These are phyloP conservation scores for Aspergillus melleus DNA, from an alignment of 2,329 filamentous ascomycete species.

Conservation along the genomic window DNA sequence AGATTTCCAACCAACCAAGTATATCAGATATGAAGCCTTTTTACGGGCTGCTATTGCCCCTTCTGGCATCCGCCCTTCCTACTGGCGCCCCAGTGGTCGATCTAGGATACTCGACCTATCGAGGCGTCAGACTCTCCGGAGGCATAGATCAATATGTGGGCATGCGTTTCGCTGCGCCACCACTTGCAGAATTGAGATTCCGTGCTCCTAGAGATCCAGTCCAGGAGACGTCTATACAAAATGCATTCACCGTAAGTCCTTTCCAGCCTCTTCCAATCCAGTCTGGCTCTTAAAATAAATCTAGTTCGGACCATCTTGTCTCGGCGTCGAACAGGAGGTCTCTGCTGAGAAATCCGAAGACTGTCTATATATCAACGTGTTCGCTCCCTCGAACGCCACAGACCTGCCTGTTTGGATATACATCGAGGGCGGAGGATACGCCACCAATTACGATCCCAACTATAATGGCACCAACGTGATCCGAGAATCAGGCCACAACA, in stretches of 20 bases:
- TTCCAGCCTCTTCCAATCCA: background rate
- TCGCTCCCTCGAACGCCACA: constrained; percentile 29
- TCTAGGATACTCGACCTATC: background rate
- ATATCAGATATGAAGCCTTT: background rate
- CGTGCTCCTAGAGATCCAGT: background rate
- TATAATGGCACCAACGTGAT: constrained; percentile 61
- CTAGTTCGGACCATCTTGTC: constrained; percentile 51
- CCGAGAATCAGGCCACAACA: constrained; percentile 54
- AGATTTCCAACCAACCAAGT: background rate
- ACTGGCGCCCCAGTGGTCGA: background rate
- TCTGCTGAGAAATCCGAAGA: constrained; percentile 49
- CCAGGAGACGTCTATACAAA: background rate
- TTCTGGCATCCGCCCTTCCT: background rate
- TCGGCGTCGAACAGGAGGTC: constrained; percentile 65
- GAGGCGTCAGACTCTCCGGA: background rate
- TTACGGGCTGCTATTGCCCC: background rate
- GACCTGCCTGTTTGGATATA: constrained; percentile 63
- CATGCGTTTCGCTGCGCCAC: background rate
- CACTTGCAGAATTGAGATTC: background rate
- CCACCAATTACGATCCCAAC: constrained; percentile 51
- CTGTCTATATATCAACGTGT: constrained; percentile 38
- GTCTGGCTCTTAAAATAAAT: background rate
- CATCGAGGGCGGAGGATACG: constrained; percentile 62
- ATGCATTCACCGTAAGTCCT: background rate
- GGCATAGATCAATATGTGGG: background rate